Conservation (phyloP, 1,284 basidiomycete species). For the Boletellus deceptivus region DNA sequence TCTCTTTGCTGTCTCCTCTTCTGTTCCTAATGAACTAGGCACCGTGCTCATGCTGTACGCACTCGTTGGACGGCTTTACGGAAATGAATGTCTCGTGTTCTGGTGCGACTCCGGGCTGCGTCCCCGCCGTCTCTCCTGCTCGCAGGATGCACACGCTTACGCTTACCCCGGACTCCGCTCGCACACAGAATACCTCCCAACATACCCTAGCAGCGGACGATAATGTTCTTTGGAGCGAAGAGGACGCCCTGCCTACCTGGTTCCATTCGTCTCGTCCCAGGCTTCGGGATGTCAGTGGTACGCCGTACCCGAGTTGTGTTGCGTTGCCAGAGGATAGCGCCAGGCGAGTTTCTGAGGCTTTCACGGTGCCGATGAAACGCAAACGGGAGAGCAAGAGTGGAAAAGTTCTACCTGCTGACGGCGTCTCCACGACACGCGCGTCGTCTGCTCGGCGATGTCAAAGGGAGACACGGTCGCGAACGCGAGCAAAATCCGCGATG, state of each 20-base stretch:
- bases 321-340: neutral
- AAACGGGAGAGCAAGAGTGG: neutral
- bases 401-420: neutral
- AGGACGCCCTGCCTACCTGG: conserved; percentile 2
- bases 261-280: neutral
- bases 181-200: neutral
- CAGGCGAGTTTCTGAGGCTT: neutral
- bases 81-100: neutral
- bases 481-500: neutral
- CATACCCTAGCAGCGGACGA: neutral
- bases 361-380: conserved; percentile 1
- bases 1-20: too few relatives aligned
- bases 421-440: neutral
- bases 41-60: neutral
- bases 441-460: neutral
- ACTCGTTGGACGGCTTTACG: neutral
- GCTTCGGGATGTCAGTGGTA: neutral
- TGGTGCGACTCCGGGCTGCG: neutral
- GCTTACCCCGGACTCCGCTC: conserved; percentile 8
- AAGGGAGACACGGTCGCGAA: neutral
- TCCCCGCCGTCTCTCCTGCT: neutral
- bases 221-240: neutral
- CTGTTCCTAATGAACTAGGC: too few relatives aligned
- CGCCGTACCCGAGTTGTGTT: too few relatives aligned
- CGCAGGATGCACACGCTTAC: conserved; percentile 11